phyloP scores from a whole-genome alignment of 345 rosid genomes.

The Balakata baccata region DNA sequence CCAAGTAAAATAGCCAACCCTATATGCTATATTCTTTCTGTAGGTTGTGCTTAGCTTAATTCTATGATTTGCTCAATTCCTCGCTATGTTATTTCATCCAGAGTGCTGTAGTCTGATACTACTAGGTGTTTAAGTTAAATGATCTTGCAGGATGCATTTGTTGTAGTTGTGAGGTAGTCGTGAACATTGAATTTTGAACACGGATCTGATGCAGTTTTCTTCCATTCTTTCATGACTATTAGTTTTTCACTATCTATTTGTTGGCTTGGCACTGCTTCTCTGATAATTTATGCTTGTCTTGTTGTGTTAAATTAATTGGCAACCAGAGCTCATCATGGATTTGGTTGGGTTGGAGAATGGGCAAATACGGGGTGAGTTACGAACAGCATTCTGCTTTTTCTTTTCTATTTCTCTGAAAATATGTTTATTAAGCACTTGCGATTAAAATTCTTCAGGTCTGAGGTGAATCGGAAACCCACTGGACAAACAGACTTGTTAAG shows the following conservation, averaged over 20 bases:
- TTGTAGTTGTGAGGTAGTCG: neutral
- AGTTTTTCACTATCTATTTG: neutral
- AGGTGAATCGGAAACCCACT: constrained; percentile 59
- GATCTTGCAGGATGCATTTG: neutral
- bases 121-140: neutral
- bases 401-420: neutral
- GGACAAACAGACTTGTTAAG: constrained; percentile 76
- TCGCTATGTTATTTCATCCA: neutral
- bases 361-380: constrained; percentile 84
- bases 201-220: neutral
- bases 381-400: constrained; percentile 5
- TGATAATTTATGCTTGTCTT: constrained; percentile 11
- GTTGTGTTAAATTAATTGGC: constrained; percentile 16
- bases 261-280: constrained; percentile 3
- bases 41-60: too few species aligned
- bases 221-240: neutral
- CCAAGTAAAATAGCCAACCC: constrained; percentile 54
- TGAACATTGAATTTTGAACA: neutral
- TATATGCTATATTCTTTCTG: neutral
- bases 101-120: neutral
- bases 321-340: constrained; percentile 29
- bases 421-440: constrained; percentile 1
- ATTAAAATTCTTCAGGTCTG: constrained; percentile 48
- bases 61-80: neutral
- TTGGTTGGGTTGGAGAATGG: constrained; percentile 96